Evolutionary conservation across 352 stramenopile genomes (phyloP).

Genomic region (Pythium monospermum): DNA sequence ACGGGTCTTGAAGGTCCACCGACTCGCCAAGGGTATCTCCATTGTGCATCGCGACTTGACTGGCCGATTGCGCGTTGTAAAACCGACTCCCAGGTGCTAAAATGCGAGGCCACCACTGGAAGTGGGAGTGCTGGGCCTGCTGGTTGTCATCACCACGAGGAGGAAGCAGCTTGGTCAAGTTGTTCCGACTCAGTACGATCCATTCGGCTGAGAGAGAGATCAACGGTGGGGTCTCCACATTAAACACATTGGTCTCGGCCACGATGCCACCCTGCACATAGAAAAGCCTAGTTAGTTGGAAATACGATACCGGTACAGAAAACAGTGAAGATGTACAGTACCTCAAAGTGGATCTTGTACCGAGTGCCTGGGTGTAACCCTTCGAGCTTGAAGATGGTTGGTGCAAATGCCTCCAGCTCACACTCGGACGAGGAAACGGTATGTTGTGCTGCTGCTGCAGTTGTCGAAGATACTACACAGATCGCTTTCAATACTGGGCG

Average conservation of each 20-base stretch:
- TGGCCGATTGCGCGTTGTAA: constrained; percentile 33
- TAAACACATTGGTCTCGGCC: constrained; percentile 11
- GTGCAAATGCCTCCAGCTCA: constrained; percentile 38
- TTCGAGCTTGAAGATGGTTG: constrained; percentile 61
- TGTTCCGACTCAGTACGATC: constrained; percentile 49
- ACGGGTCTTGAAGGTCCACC: constrained; percentile 21
- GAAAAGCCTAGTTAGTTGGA: no score
- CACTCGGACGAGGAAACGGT: neutral
- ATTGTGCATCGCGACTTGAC: constrained; percentile 25
- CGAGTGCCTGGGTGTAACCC: constrained; percentile 41
- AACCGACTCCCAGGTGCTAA: constrained; percentile 27
- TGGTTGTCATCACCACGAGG: neutral
- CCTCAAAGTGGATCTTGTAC: constrained; percentile 59
- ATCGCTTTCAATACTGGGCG: constrained; percentile 26
- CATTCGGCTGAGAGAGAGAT: constrained; percentile 40
- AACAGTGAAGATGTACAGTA: no score
- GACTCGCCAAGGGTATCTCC: constrained; percentile 38
- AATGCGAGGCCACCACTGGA: constrained; percentile 52
- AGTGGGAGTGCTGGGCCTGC: neutral
- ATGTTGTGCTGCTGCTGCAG: neutral
- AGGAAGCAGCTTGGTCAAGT: constrained; percentile 23
- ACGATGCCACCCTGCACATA: constrained; percentile 33
- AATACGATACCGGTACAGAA: no score
- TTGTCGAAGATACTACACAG: constrained; percentile 27
- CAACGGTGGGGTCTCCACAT: constrained; percentile 35